Evolutionary conservation across 2,329 filamentous ascomycete species (phyloP).

Genomic region (Neoarthrinium moseri): DNA sequence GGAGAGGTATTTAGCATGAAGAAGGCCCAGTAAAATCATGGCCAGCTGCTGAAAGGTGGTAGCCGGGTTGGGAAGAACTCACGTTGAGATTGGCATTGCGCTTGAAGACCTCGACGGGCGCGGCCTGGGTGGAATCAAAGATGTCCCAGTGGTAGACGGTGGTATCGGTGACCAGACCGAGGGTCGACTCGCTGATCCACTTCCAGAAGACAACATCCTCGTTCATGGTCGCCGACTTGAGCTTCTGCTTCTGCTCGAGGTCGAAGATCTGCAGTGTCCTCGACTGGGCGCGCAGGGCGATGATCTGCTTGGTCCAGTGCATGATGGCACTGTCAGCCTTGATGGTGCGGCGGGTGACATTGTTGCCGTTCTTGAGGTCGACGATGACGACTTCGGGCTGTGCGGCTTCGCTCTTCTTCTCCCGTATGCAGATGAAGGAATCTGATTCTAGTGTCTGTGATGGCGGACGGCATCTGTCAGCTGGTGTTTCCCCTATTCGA

Average conservation of each 20-base stretch:
- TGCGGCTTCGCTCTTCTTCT: conserved; percentile 82
- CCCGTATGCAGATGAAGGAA: conserved; percentile 91
- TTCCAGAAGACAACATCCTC: conserved; percentile 99
- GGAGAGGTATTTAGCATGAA: too few species aligned
- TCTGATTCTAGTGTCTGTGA: conserved; percentile 96
- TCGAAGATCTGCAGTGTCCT: conserved; percentile 98
- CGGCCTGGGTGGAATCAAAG: conserved; percentile 76
- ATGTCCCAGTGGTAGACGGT: conserved; percentile 98
- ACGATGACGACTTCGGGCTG: conserved; percentile 95
- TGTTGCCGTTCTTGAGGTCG: conserved; percentile 96
- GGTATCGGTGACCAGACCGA: conserved; percentile 88
- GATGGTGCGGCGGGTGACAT: conserved; percentile 90
- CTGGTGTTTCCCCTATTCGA: too few species aligned
- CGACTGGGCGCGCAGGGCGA: conserved; percentile 91
- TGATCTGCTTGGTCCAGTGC: conserved; percentile 96
- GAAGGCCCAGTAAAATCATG: conserved; percentile 3
- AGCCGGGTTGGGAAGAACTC: too few species aligned
- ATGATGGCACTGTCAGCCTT: conserved; percentile 99
- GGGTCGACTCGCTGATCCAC: conserved; percentile 87
- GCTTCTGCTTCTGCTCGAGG: conserved; percentile 85
- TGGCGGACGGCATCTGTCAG: conserved; percentile 19
- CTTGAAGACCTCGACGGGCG: conserved; percentile 89
- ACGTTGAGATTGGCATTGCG: conserved; percentile 87
- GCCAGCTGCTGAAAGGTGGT: background rate
- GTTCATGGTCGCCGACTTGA: conserved; percentile 95